Conservation (phyloP, 345 rosid genomes). For the Heritiera fomes region DNA sequence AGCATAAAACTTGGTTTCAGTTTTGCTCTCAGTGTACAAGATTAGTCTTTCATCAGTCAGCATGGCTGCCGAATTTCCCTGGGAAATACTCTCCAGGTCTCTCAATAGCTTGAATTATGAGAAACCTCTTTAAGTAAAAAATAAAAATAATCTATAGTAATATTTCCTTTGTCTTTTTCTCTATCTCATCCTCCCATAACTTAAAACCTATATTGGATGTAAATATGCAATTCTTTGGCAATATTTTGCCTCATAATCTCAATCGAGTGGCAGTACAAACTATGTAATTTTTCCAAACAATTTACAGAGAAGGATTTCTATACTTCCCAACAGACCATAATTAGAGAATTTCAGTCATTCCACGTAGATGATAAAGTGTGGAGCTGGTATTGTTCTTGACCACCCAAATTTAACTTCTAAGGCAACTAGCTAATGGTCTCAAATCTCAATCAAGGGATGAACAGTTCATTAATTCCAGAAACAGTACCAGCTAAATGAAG, state of each 20-base stretch:
- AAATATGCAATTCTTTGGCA: too few species aligned
- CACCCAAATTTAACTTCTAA: neutral
- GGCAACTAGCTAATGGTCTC: neutral
- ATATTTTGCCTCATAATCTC: too few species aligned
- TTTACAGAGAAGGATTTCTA: neutral
- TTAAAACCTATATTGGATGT: too few species aligned
- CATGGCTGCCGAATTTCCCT: too few species aligned
- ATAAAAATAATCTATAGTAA: too few species aligned
- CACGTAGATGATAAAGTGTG: neutral
- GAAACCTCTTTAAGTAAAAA: too few species aligned
- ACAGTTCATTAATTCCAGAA: neutral
- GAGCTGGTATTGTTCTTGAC: neutral
- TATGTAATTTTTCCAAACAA: neutral
- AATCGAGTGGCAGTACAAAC: neutral
- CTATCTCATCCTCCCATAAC: too few species aligned
- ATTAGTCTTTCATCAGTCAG: neutral
- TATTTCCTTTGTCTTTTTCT: too few species aligned
- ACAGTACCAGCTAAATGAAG: conserved; percentile 35
- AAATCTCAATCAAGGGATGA: neutral
- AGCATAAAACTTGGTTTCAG: neutral
- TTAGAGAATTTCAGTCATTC: neutral
- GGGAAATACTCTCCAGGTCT: neutral
- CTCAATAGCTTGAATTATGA: neutral
- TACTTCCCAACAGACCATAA: neutral
- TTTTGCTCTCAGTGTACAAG: neutral